Percentiles rank a stretch among this genome's conserved stretches.
These are phyloP conservation scores for Basipetospora chlamydospora DNA, from an alignment of 2,329 filamentous ascomycete species.

Conservation along the genomic window DNA sequence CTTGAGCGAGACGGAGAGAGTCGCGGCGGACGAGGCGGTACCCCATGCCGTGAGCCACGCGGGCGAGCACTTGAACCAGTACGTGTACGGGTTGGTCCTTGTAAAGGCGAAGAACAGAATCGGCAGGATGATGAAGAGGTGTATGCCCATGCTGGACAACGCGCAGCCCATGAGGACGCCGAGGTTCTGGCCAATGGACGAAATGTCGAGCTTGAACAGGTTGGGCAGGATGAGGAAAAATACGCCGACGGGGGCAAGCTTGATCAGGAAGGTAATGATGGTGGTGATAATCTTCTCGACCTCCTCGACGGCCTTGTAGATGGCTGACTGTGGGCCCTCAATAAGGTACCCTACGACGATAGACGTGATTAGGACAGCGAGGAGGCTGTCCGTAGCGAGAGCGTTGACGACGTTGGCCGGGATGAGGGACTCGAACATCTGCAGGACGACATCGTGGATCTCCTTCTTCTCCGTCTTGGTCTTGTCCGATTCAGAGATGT, in stretches of 20 bases:
- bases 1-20: constrained; percentile 32
- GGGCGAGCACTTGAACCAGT: constrained; percentile 31
- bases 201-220: constrained; percentile 31
- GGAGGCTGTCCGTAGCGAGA: constrained; percentile 29
- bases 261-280: constrained; percentile 32
- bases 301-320: constrained; percentile 29
- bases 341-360: constrained; percentile 32
- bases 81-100: constrained; percentile 29
- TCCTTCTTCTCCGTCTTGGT: constrained; percentile 14
- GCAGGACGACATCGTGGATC: constrained; percentile 27
- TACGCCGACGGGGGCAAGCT: constrained; percentile 33
- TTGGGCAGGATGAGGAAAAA: constrained; percentile 40
- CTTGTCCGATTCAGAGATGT: constrained; percentile 6
- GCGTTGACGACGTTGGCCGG: constrained; percentile 32
- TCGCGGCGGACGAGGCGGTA: constrained; percentile 36
- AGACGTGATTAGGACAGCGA: constrained; percentile 30
- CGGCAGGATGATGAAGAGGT: constrained; percentile 31
- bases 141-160: constrained; percentile 29
- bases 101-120: constrained; percentile 25
- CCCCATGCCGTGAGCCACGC: constrained; percentile 42
- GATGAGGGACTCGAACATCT: constrained; percentile 34
- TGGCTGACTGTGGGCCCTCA: constrained; percentile 16
- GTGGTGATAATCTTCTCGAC: constrained; percentile 31
- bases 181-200: constrained; percentile 31
- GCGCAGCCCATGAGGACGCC: constrained; percentile 33